phyloP scores from a whole-genome alignment of 805 yeast genomes.

The Wickerhamiella sergipiensis region DNA sequence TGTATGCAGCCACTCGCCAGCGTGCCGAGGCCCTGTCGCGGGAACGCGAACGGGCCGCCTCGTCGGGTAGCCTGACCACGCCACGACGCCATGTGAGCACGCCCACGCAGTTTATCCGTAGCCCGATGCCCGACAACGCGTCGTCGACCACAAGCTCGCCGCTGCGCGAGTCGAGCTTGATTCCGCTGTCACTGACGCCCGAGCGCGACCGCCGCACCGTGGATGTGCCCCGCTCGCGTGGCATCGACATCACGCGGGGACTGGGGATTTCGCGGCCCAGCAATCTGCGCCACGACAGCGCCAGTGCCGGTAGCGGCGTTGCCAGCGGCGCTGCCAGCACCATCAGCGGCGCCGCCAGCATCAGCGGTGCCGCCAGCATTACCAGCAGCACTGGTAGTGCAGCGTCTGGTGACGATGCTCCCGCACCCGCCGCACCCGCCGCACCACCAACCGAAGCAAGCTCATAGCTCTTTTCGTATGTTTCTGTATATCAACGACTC shows the following conservation, averaged over 20 bases:
- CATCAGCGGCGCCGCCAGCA: too few species aligned
- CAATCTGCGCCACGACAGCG: neutral
- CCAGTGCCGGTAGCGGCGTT: neutral
- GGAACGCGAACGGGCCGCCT: neutral
- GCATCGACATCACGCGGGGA: constrained; percentile 1
- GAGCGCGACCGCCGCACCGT: constrained; percentile 11
- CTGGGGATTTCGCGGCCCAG: constrained; percentile 3
- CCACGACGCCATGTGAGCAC: neutral
- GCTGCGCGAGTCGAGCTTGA: constrained; percentile 5
- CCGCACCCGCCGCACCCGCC: too few species aligned
- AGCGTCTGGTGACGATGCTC: too few species aligned
- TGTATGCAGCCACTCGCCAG: constrained; percentile 12
- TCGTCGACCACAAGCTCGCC: neutral
- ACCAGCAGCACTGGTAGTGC: too few species aligned
- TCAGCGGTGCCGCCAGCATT: too few species aligned
- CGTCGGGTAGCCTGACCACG: neutral
- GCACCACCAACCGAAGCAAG: too few species aligned
- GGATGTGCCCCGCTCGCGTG: neutral
- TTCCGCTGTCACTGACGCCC: constrained; percentile 4
- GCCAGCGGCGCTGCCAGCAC: neutral
- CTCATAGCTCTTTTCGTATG: too few species aligned
- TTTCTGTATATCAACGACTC: too few species aligned
- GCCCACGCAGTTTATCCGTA: neutral
- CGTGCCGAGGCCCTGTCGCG: constrained; percentile 9
- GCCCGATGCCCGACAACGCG: neutral